Evolutionary conservation across 148 eudicot species (phyloP).

Genomic region (Dysphania ambrosioides): DNA sequence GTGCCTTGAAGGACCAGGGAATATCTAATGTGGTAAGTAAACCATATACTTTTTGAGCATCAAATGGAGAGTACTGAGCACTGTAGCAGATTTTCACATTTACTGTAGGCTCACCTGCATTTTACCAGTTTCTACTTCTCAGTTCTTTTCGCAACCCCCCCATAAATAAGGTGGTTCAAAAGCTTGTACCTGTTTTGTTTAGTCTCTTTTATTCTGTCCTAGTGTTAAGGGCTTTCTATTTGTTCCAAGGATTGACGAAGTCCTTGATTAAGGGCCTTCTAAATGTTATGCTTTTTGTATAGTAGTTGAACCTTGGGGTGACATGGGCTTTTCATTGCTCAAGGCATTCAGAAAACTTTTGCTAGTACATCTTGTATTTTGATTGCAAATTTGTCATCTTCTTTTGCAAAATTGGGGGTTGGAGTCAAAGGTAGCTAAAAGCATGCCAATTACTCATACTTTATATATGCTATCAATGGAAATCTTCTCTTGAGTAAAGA

Average conservation of each 20-base stretch:
- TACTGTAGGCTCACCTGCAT: not conserved
- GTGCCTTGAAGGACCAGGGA: constrained; percentile 53
- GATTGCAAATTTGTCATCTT: too few relatives aligned
- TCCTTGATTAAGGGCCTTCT: too few relatives aligned
- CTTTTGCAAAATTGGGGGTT: not conserved
- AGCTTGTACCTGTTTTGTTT: not conserved
- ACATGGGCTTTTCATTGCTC: not conserved
- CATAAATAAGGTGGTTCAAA: not conserved
- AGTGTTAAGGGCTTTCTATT: not conserved
- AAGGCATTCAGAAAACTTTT: not conserved
- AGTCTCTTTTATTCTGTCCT: not conserved
- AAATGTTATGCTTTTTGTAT: too few relatives aligned
- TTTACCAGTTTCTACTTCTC: not conserved
- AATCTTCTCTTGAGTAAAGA: not conserved
- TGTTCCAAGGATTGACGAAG: not conserved
- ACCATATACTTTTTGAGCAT: constrained; percentile 1
- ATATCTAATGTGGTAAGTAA: constrained; percentile 66
- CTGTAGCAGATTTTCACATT: not conserved
- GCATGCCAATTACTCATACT: not conserved
- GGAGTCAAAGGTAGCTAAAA: not conserved
- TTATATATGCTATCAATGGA: not conserved
- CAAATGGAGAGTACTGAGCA: not conserved
- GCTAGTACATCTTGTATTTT: too few relatives aligned
- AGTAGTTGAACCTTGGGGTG: not conserved
- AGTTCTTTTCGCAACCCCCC: not conserved